These are phyloP conservation scores for Arxiozyma slooffiae DNA, from an alignment of 1,139 yeast genomes.

Conservation along the genomic window DNA sequence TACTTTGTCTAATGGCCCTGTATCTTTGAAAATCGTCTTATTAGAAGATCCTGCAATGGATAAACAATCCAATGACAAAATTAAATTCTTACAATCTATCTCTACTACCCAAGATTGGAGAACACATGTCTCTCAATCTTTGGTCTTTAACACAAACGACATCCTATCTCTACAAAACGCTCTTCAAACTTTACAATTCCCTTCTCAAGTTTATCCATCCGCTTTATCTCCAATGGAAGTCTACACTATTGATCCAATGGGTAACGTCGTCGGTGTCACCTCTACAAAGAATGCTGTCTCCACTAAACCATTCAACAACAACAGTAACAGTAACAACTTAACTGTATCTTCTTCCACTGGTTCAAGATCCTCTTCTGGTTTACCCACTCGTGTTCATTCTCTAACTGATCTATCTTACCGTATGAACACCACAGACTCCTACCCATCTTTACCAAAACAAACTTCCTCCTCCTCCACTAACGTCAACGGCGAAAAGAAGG, in stretches of 20 bases:
- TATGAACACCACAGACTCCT: conserved; percentile 14
- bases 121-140: conserved; percentile 27
- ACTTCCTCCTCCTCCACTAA: conserved; percentile 2
- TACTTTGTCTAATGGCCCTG: conserved; percentile 16
- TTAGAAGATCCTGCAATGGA: conserved; percentile 17
- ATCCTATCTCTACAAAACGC: conserved; percentile 25
- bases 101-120: conserved; percentile 31
- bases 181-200: conserved; percentile 17
- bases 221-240: conserved; percentile 55
- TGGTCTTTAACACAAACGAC: conserved; percentile 30
- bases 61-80: conserved; percentile 11
- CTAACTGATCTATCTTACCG: conserved; percentile 21
- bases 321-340: conserved; percentile 3
- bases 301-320: conserved; percentile 35
- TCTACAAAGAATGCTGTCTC: conserved; percentile 50
- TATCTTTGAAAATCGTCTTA: conserved; percentile 17
- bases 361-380: conserved; percentile 11
- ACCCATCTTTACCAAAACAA: conserved; percentile 19
- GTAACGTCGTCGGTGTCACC: conserved; percentile 58
- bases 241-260: conserved; percentile 47
- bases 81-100: conserved; percentile 11
- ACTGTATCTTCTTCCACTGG: conserved; percentile 4
- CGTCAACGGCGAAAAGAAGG: conserved; percentile 13
- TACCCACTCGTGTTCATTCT: conserved; percentile 24
- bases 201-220: conserved; percentile 42